Base-by-base conservation (phyloP, 768 basidiomycete genomes). In the Tylopilus subfusipes region DNA sequence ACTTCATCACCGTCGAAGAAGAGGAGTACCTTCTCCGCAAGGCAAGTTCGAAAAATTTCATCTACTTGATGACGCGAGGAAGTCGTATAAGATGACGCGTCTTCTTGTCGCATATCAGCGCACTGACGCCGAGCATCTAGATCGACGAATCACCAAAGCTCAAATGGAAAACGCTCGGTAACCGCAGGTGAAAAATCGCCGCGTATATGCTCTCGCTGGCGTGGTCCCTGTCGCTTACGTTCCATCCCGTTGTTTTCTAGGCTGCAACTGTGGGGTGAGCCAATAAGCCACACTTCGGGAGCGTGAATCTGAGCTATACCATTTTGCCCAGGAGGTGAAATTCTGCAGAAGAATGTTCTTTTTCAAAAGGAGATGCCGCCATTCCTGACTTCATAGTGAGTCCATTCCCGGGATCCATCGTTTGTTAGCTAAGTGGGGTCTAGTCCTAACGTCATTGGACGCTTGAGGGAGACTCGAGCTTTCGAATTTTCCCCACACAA, bases 21-120 rank as follows among this genome's bases (percentile, higher is more conserved):
- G 92, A 96, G 64, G 73, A 76, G 36, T 88, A 88, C 66, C 72
- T 95, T 34, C 72, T 88, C 54, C 79, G 85, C 52, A 94, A 94
- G 79, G 92, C 86, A 55, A 61, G 59, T 62, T 52, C 52, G 46
- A 45, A 27, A 36, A 38, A 16, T 39, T 16, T 7, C 18, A 27
- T 21, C 42, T 39, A 44, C 30, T 19, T 33, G 45, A 40, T 31
- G 19, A 25, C 43, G 31, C 48, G 40, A 21, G 45, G 11, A 25
- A 48, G 36, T 46, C 50, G 34, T 42, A 34, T 30, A 30, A 7
- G n/a, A 42, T 31, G 45, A 36, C 19, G 19, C 40, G 25, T 25
- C 30, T 42, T 33, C 40, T 51, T 42, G 19, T 42, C 44, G 27
- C 44, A 18, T 44, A 50, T 52, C 50, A 42, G 54, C 50, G 25